phyloP scores from a whole-genome alignment of 345 rosid genomes.

The Moricandia moricandioides region DNA sequence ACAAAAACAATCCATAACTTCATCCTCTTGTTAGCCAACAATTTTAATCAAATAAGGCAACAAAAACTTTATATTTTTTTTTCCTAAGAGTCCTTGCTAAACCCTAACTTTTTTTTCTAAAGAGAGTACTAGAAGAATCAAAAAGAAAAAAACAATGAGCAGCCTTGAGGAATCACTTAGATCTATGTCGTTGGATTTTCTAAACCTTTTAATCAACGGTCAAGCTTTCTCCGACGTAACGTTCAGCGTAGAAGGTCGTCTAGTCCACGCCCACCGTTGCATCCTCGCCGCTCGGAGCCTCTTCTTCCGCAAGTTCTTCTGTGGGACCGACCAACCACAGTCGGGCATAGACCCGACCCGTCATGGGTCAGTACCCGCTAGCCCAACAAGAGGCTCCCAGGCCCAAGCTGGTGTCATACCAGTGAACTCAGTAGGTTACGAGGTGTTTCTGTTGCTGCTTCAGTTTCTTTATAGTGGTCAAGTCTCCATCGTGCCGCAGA shows the following conservation, averaged over 20 bases:
- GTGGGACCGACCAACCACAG: conserved; percentile 72
- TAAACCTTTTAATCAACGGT: conserved; percentile 93
- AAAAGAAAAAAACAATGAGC: conserved; percentile 29
- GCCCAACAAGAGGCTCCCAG: conserved; percentile 32
- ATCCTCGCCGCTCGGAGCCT: conserved; percentile 93
- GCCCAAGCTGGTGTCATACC: conserved; percentile 57
- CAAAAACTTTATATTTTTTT: neutral
- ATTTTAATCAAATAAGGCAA: conserved; percentile 1
- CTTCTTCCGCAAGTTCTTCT: conserved; percentile 90
- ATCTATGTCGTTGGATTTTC: conserved; percentile 88
- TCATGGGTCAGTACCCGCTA: conserved; percentile 35
- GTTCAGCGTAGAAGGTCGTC: conserved; percentile 94
- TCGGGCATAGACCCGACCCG: conserved; percentile 46
- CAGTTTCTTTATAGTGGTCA: conserved; percentile 98
- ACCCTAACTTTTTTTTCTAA: conserved; percentile 26
- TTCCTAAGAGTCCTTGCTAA: conserved; percentile 1
- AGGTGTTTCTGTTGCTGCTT: conserved; percentile 82
- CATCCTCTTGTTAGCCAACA: neutral
- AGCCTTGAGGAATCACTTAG: conserved; percentile 75
- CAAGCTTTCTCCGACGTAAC: conserved; percentile 99
- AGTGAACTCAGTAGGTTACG: conserved; percentile 96
- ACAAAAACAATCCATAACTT: neutral
- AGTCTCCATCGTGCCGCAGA: conserved; percentile 91
- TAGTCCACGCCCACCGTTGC: conserved; percentile 96
- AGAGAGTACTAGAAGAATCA: conserved; percentile 6